Evolutionary conservation across 805 yeast species (phyloP).

Genomic region (Phaffomyces opuntiae): DNA sequence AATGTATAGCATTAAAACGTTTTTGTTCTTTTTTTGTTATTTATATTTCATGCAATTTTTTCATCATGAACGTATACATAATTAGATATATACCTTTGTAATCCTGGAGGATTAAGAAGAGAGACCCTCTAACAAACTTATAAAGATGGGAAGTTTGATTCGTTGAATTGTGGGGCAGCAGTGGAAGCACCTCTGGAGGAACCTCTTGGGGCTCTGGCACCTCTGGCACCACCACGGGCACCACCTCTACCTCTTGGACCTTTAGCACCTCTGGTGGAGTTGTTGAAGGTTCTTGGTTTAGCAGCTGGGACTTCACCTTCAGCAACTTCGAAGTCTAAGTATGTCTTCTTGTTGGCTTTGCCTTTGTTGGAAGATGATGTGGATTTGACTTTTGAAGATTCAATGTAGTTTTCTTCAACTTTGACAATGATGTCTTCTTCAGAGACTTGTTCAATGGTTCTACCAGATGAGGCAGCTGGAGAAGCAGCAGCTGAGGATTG

Average conservation of each 20-base stretch:
- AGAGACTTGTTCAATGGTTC: constrained; percentile 30
- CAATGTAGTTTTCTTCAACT: constrained; percentile 53
- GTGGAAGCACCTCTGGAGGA: constrained; percentile 20
- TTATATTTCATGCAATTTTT: constrained; percentile 7
- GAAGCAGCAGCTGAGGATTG: constrained; percentile 37
- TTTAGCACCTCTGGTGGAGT: constrained; percentile 28
- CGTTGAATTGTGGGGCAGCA: constrained; percentile 7
- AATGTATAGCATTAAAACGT: background rate
- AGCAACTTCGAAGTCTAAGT: constrained; percentile 68
- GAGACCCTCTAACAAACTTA: background rate
- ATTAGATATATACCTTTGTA: no score
- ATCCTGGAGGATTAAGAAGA: no score
- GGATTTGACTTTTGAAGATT: constrained; percentile 48
- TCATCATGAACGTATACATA: background rate
- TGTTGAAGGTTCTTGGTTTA: constrained; percentile 25
- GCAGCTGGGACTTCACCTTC: constrained; percentile 33
- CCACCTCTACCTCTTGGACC: constrained; percentile 25
- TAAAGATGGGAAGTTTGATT: constrained; percentile 12
- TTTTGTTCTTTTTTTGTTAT: background rate
- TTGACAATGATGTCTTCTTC: constrained; percentile 58
- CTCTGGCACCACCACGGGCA: constrained; percentile 27
- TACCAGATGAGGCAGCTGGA: constrained; percentile 39
- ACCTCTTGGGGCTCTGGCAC: constrained; percentile 14
- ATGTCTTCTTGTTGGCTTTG: constrained; percentile 66
- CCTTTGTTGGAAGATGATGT: constrained; percentile 70